Evolutionary conservation across 345 rosid species (phyloP), one percentile per base, ranked within the genome.

Genomic region (Murraya paniculata): DNA sequence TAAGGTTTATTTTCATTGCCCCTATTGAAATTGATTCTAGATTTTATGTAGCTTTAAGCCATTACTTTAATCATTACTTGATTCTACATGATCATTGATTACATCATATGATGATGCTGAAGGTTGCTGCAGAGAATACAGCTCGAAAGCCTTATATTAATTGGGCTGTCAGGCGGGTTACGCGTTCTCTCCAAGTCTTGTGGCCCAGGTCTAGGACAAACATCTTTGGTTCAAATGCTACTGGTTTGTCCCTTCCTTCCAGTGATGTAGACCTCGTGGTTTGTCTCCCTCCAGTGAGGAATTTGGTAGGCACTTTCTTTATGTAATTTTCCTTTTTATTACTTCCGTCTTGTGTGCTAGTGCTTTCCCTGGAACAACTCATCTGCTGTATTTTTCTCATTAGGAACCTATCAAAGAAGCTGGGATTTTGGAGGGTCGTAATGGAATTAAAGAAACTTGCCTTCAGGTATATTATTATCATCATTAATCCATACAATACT

Each of bases 351-450:
- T 67, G 48, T 38, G 71, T 66, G 68, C 79, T 80, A 57, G 41
- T 57, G 31, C 59, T 68, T 71, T 80, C 41, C 62, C 71, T 68
- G 36, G 68, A 60, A 76, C 80, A 85, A 80, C 84, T 86, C 68
- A 88, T 77, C 77, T 35, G 76, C 25, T 58, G 62, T 30, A 25
- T 41, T 80, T 18, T 79, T 66, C 72, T 72, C 33, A 82, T 31
- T 82, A 95, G 98, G 99, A 95, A 88, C 99, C 99, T 68, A 95
- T 95, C 68, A 95, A 95, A 89, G 99, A 95, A 89, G 99, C 98
- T 82, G 97, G 99, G 76, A 95, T 95, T 81, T 88, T 95, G 91
- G 99, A 95, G 85, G 99, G 99, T 78, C 99, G 99, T 77, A 95
- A 95, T 88, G 99, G 99, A 73, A 95, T 95, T 81, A 95, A 95